Base-by-base conservation (phyloP, 768 basidiomycete genomes). In the Lactarius akahatsu region DNA sequence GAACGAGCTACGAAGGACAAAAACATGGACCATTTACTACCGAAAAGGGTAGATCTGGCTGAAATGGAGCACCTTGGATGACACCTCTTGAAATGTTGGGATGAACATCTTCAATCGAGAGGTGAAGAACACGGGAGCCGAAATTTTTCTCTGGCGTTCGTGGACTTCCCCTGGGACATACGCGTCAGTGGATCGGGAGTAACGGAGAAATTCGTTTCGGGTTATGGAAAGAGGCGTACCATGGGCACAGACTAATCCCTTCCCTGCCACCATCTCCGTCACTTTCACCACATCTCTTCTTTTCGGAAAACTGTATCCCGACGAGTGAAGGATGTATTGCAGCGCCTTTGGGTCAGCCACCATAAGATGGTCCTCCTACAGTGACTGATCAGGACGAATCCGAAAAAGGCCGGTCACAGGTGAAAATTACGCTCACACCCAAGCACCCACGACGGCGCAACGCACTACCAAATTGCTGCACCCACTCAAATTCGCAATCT, bases 271-370 rank as follows among this genome's bases (percentile, higher is more conserved):
- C 61, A 73, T 64, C 18, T 72, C 63, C 0, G 68, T 69, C 34
- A 69, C 43, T 36, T 69, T 68, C 16, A 70, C 23, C 20, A 64
- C 18, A 16, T 69, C 69, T 5, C 10, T 54, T 43, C 59, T 47
- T 26, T 70, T 73, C 23, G 62, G 60, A 63, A 71, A 76, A 56
- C 69, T 70, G 50, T 74, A 75, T 41, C 73, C 72, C 0, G 74
- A 72, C 40, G 70, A 71, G 36, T 76, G 71, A 16, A 73, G 69
- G 50, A 74, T 72, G 62, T 74, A 70, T 62, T 76, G 75, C 13
- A 75, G 59, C 0, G 74, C 74, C 68, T 75, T 45, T 3, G 61
- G 47, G 34, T 52, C 64, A 1, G 45, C 57, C 5, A 63, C 36
- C 43, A 56, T 62, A 18, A 65, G 38, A 11, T 26, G 23, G 55